Evolutionary conservation across 1,284 basidiomycete genomes (phyloP).

Genomic region (Apiotrichum gracile): DNA sequence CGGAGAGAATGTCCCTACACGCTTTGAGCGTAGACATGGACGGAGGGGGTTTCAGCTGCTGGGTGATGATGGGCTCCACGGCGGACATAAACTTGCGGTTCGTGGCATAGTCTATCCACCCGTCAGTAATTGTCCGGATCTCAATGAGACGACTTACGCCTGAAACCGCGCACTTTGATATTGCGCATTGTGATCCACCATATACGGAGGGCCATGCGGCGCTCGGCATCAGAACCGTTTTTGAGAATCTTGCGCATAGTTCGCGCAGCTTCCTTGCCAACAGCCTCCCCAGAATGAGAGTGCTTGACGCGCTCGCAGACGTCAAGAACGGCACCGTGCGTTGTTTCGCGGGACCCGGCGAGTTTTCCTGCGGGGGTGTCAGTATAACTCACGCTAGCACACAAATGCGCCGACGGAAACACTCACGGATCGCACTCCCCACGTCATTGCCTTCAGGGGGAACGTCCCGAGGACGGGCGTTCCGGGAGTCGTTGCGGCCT

Average conservation of each 20-base stretch:
- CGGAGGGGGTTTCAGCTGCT: neutral
- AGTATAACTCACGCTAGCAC: neutral
- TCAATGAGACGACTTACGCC: conserved; percentile 25
- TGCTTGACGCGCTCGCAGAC: conserved; percentile 42
- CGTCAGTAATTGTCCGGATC: no score
- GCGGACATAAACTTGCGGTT: conserved; percentile 38
- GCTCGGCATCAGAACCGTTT: conserved; percentile 35
- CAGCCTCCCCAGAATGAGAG: conserved; percentile 33
- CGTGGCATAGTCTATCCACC: conserved; percentile 36
- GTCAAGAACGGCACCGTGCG: conserved; percentile 32
- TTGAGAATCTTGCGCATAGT: conserved; percentile 45
- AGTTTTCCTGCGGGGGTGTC: conserved; percentile 21
- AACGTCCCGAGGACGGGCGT: neutral
- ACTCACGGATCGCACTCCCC: conserved; percentile 36
- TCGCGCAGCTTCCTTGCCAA: conserved; percentile 42
- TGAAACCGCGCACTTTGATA: conserved; percentile 29
- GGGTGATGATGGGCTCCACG: conserved; percentile 25
- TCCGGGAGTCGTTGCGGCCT: conserved; percentile 4
- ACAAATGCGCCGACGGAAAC: no score
- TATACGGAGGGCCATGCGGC: conserved; percentile 37
- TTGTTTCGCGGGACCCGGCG: conserved; percentile 27
- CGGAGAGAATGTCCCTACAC: conserved; percentile 30
- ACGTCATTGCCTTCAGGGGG: conserved; percentile 24
- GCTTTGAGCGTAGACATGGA: conserved; percentile 5
- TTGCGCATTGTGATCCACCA: conserved; percentile 45